phyloP scores from a whole-genome alignment of 805 yeast genomes.

The Wickerhamomyces rabaulensis region DNA sequence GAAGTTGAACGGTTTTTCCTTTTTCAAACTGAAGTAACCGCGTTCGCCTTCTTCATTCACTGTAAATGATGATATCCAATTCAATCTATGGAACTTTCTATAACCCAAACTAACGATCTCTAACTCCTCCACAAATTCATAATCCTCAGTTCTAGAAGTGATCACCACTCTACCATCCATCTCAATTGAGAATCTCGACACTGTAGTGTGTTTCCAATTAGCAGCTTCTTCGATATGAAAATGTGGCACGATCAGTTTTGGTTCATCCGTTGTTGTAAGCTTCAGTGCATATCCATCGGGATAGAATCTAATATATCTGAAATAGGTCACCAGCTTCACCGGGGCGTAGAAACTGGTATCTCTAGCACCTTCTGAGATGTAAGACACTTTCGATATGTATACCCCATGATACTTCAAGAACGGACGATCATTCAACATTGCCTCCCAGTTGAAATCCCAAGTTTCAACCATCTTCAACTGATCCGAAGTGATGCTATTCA shows the following conservation, averaged over 20 bases:
- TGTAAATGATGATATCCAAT: conserved; percentile 65
- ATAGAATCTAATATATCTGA: conserved; percentile 76
- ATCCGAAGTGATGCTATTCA: conserved; percentile 31
- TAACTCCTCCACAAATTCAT: conserved; percentile 58
- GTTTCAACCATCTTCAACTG: conserved; percentile 31
- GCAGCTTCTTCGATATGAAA: conserved; percentile 33
- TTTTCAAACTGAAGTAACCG: conserved; percentile 50
- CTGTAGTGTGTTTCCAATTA: conserved; percentile 27
- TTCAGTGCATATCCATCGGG: conserved; percentile 73
- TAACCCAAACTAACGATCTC: conserved; percentile 56
- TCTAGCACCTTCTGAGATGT: conserved; percentile 77
- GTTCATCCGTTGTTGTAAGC: conserved; percentile 68
- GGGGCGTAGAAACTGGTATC: conserved; percentile 66
- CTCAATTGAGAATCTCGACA: conserved; percentile 43
- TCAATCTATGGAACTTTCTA: conserved; percentile 60
- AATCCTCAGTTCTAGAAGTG: conserved; percentile 55
- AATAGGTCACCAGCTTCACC: conserved; percentile 79
- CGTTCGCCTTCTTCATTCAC: conserved; percentile 51
- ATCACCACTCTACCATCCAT: conserved; percentile 46
- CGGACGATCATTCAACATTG: conserved; percentile 53
- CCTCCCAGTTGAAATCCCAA: conserved; percentile 35
- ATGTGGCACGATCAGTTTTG: conserved; percentile 56
- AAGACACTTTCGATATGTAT: conserved; percentile 80
- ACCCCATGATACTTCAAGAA: conserved; percentile 76
- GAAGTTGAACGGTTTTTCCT: conserved; percentile 78